Conservation (phyloP, 495 filamentous ascomycete genomes). For the Hypoxylon perforatum region DNA sequence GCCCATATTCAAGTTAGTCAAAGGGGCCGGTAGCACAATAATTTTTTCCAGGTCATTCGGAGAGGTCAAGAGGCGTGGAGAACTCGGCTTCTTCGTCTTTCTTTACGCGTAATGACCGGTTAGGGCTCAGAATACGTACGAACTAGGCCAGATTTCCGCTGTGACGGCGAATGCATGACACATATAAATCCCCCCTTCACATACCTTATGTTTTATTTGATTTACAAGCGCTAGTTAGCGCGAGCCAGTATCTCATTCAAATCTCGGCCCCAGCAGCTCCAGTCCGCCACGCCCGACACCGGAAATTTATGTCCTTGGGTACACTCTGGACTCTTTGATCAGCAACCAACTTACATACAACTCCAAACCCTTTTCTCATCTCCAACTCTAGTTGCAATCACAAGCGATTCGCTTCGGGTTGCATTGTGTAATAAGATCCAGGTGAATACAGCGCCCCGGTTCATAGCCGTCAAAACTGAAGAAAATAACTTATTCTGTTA, state of each 20-base stretch:
- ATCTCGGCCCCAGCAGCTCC: slow-evolving; percentile 33
- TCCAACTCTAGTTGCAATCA: background rate
- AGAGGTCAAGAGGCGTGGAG: slow-evolving; percentile 18
- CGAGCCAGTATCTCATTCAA: slow-evolving; percentile 23
- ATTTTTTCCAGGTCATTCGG: slow-evolving; percentile 6
- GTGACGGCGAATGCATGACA: slow-evolving; percentile 40
- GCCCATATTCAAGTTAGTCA: background rate
- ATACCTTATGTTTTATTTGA: slow-evolving; percentile 13
- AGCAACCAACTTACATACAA: slow-evolving; percentile 6
- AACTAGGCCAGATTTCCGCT: slow-evolving; percentile 13
- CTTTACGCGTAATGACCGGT: slow-evolving; percentile 3
- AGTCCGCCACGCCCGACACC: slow-evolving; percentile 40
- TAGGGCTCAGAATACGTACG: slow-evolving; percentile 13
- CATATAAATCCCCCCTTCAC: slow-evolving; percentile 36
- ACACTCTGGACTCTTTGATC: slow-evolving; percentile 21
- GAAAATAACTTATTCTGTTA: background rate
- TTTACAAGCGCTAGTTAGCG: slow-evolving; percentile 31
- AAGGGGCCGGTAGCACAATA: background rate
- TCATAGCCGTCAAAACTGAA: background rate
- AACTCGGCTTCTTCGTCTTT: slow-evolving; percentile 28
- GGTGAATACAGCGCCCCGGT: background rate
- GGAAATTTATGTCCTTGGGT: slow-evolving; percentile 28
- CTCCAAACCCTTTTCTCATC: background rate
- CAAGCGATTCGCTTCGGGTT: background rate
- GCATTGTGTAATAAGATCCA: background rate